Evolutionary conservation across 73 alveolate species (phyloP).

Genomic region (Tetrahymena elliotti): DNA sequence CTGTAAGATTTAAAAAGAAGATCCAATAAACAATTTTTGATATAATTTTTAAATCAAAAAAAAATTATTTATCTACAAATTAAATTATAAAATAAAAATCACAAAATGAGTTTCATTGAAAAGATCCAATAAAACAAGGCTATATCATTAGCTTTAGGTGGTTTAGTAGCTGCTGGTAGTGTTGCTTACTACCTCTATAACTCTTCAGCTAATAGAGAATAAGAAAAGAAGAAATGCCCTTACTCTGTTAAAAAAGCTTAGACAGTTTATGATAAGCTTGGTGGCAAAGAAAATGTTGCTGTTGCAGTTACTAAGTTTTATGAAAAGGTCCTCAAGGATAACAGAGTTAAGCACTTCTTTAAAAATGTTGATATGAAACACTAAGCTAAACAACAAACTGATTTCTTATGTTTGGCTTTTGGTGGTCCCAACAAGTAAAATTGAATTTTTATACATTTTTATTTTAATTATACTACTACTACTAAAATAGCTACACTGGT

Average conservation of each 20-base stretch:
- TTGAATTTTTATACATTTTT: neutral
- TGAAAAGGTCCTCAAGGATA: conserved; percentile 46
- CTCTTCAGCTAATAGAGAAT: neutral
- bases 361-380: conserved; percentile 50
- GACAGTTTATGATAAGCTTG: conserved; percentile 58
- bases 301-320: conserved; percentile 58
- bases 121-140: neutral
- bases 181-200: neutral
- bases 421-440: conserved; percentile 57
- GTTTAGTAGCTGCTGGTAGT: neutral
- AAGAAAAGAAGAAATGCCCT: neutral
- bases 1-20: neutral
- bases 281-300: conserved; percentile 49
- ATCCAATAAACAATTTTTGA: neutral
- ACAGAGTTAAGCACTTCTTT: conserved; percentile 54
- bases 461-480: neutral
- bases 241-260: neutral
- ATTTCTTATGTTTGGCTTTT: conserved; percentile 47
- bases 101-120: neutral
- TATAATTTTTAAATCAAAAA: neutral
- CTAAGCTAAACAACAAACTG: conserved; percentile 16
- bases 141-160: neutral
- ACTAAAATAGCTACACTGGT: neutral
- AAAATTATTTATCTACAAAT: neutral
- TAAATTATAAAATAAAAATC: neutral